Evolutionary conservation across 306 rosid species (phyloP).

Genomic region (Calophaca sinica): DNA sequence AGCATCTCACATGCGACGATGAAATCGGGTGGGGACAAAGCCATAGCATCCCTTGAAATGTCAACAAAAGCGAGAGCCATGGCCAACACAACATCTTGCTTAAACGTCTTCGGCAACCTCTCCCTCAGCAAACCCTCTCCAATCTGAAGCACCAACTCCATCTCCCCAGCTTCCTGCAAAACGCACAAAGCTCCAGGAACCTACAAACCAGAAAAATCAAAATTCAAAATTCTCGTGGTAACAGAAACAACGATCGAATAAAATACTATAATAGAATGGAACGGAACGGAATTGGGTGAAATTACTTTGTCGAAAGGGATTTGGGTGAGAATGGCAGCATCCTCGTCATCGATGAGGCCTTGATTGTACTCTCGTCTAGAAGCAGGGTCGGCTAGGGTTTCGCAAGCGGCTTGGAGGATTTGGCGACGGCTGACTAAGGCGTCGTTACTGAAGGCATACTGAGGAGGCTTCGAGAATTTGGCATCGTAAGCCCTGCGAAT

Average conservation of each 20-base stretch:
- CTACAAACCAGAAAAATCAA: slow-evolving; percentile 47
- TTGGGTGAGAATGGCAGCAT: slow-evolving; percentile 69
- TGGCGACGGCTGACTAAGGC: slow-evolving; percentile 83
- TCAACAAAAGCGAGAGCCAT: slow-evolving; percentile 92
- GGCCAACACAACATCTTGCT: slow-evolving; percentile 91
- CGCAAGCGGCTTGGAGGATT: slow-evolving; percentile 91
- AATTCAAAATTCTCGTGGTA: background rate
- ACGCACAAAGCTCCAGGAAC: slow-evolving; percentile 95
- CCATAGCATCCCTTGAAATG: slow-evolving; percentile 93
- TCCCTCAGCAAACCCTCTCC: slow-evolving; percentile 84
- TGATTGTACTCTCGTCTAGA: slow-evolving; percentile 86
- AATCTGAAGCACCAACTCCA: slow-evolving; percentile 72
- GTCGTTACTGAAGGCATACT: slow-evolving; percentile 81
- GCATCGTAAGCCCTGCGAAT: slow-evolving; percentile 85
- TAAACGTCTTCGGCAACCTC: slow-evolving; percentile 87
- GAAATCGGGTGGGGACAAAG: slow-evolving; percentile 78
- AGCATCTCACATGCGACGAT: slow-evolving; percentile 84
- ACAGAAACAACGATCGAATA: background rate
- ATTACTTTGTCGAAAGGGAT: slow-evolving; percentile 91
- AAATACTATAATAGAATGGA: background rate
- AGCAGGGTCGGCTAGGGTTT: slow-evolving; percentile 78
- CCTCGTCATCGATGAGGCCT: slow-evolving; percentile 68
- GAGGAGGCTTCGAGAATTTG: slow-evolving; percentile 88
- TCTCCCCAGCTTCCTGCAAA: slow-evolving; percentile 93
- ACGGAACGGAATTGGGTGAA: background rate